Evolutionary conservation across 1,284 basidiomycete genomes (phyloP).

Genomic region (Puccinia horiana): DNA sequence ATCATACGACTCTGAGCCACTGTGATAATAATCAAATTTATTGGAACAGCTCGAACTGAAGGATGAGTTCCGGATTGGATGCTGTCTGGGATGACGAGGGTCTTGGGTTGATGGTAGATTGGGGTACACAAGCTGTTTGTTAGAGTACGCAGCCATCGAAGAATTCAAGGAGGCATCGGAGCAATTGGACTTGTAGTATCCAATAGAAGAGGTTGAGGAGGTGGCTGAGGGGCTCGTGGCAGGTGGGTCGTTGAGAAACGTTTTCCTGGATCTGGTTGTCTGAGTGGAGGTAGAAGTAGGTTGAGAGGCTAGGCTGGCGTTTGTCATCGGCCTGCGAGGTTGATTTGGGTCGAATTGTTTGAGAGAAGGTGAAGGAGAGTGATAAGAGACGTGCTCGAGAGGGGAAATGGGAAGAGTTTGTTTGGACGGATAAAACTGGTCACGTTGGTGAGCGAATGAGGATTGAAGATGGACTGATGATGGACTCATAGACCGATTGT

Average conservation of each 20-base stretch:
- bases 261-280: constrained; percentile 14
- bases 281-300: constrained; percentile 23
- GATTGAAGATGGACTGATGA: neutral
- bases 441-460: neutral
- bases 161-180: constrained; percentile 23
- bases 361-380: neutral
- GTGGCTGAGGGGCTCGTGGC: neutral
- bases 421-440: neutral
- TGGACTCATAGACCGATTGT: neutral
- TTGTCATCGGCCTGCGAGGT: neutral
- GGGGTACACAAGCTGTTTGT: neutral
- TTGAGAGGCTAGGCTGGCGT: constrained; percentile 34
- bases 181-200: constrained; percentile 21
- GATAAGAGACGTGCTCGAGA: neutral
- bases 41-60: constrained; percentile 25
- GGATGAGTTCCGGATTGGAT: constrained; percentile 1
- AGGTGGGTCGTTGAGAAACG: neutral
- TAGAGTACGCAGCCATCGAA: neutral
- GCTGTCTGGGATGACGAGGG: neutral
- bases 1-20: constrained; percentile 39
- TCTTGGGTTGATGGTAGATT: neutral
- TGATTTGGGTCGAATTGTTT: neutral
- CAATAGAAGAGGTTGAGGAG: constrained; percentile 35
- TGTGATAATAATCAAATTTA: neutral
- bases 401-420: neutral